Evolutionary conservation across 2,329 filamentous ascomycete species (phyloP), one percentile per base, ranked within the genome.

Genomic region (Corinectria fuckeliana): DNA sequence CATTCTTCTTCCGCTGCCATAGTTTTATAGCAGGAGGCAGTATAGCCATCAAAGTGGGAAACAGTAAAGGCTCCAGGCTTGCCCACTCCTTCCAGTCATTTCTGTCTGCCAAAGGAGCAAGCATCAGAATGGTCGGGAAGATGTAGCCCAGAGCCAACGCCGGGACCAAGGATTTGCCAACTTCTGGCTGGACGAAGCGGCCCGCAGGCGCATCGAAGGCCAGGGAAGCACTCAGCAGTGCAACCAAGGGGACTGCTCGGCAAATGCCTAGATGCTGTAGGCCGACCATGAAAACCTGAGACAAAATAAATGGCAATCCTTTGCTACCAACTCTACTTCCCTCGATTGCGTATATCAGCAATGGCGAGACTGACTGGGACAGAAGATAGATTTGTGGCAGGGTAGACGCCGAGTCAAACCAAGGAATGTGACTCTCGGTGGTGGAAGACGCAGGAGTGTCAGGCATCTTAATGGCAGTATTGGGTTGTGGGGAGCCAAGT

Each of bases 261-360:
- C 53, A 53, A 25, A 67, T 39, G 5, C 67, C 65, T 0, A 54
- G 21, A 2, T 63, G 23, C 6, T 56, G 56, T n/a, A 66, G 53
- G 16, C 18, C 60, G 4, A 45, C 20, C 5, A 55, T 30, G 52
- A 64, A 67, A 5, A 69, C 7, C 9, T 47, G 36, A 1, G 69
- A 66, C 3, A 65, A 28, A 0, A 56, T 44, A 13, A 69, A 47
- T 4, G 60, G 44, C 5, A 56, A 60, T 1, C 53, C 58, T 1
- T 62, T 23, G 26, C 67, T 63, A 2, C 66, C 65, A 8, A 52
- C 50, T 2, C 70, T 63, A 23, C 67, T 62, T 4, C 66, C 69
- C 47, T 72, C 70, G 4, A 71, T 59, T 2, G 50, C 66, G 54
- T 63, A 72, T 14, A 68, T 64, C 23, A 71, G 36, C 7, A 69